Percentiles rank a stretch among this genome's conserved stretches.
Evolutionary conservation across 2,329 filamentous ascomycete species (phyloP).

Genomic region (Laburnicola sp.): DNA sequence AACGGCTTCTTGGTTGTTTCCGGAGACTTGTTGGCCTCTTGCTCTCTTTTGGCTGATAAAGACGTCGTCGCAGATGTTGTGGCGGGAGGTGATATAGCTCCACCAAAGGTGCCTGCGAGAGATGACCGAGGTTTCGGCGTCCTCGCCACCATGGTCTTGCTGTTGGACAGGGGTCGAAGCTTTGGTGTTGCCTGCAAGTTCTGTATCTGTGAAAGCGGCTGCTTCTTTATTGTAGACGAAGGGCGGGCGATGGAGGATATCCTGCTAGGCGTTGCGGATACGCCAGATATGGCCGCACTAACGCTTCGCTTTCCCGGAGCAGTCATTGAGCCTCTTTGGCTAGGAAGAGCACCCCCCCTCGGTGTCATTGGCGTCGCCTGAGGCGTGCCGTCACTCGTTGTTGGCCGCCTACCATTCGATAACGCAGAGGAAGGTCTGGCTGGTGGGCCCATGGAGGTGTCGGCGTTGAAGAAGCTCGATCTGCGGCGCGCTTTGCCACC

Average conservation of each 20-base stretch:
- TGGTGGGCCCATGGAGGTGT: conserved; percentile 64
- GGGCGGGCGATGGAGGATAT: conserved; percentile 40
- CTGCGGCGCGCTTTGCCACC: conserved; percentile 62
- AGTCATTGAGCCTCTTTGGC: conserved; percentile 37
- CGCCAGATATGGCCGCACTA: conserved; percentile 32
- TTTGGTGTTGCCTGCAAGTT: conserved; percentile 35
- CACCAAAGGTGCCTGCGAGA: conserved; percentile 40
- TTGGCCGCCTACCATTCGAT: conserved; percentile 54
- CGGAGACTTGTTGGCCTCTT: conserved; percentile 37
- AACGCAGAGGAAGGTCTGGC: conserved; percentile 65
- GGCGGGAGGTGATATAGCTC: conserved; percentile 36
- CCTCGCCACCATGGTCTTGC: conserved; percentile 43
- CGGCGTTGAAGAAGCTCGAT: conserved; percentile 72
- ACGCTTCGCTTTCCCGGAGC: conserved; percentile 42
- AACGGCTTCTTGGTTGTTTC: conserved; percentile 46
- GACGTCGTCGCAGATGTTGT: conserved; percentile 19
- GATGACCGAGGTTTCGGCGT: conserved; percentile 39
- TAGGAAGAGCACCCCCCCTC: conserved; percentile 18
- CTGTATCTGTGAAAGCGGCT: conserved; percentile 29
- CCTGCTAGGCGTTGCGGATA: conserved; percentile 36
- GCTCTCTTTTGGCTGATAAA: conserved; percentile 19
- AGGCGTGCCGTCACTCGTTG: conserved; percentile 49
- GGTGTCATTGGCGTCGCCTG: conserved; percentile 38
- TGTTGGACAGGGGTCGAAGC: conserved; percentile 36
- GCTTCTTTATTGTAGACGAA: conserved; percentile 34